These are phyloP conservation scores for Fusarium pseudograminearum DNA, from an alignment of 2,329 filamentous ascomycete species.

Conservation along the genomic window DNA sequence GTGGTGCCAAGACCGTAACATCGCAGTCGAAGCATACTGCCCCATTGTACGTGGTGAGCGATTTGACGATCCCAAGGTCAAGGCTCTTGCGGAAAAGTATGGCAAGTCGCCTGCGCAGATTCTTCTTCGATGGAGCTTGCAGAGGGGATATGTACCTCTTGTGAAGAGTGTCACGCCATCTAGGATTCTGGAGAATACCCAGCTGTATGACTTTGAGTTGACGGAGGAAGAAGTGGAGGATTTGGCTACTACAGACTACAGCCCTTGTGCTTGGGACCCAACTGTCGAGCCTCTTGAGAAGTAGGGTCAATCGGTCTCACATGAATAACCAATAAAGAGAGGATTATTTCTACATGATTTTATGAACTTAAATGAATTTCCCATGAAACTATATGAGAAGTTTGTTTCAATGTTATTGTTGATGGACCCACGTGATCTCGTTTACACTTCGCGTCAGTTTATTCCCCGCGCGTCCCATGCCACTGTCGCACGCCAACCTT, in stretches of 20 bases:
- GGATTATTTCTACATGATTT: too few species aligned
- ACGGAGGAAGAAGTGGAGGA: constrained; percentile 64
- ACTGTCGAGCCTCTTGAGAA: constrained; percentile 61
- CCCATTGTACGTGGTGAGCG: constrained; percentile 76
- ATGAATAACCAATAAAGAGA: neutral
- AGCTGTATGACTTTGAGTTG: constrained; percentile 67
- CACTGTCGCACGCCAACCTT: neutral
- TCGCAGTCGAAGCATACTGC: constrained; percentile 73
- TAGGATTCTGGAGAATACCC: constrained; percentile 73
- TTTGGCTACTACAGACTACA: constrained; percentile 64
- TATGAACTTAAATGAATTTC: neutral
- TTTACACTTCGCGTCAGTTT: constrained; percentile 43
- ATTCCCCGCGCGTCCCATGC: constrained; percentile 27
- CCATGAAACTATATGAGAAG: neutral
- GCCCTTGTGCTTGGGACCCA: constrained; percentile 69
- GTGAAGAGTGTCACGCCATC: constrained; percentile 79
- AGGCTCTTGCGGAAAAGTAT: constrained; percentile 76
- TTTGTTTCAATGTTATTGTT: constrained; percentile 10
- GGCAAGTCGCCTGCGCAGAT: constrained; percentile 81
- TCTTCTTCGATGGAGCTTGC: constrained; percentile 82
- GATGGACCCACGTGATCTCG: constrained; percentile 44
- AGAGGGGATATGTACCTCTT: constrained; percentile 79
- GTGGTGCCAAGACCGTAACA: constrained; percentile 76
- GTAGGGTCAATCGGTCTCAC: constrained; percentile 27
- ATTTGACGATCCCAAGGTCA: constrained; percentile 74